These are phyloP conservation scores for Lagenaria siceraria DNA, from an alignment of 306 rosid genomes.

Conservation along the genomic window DNA sequence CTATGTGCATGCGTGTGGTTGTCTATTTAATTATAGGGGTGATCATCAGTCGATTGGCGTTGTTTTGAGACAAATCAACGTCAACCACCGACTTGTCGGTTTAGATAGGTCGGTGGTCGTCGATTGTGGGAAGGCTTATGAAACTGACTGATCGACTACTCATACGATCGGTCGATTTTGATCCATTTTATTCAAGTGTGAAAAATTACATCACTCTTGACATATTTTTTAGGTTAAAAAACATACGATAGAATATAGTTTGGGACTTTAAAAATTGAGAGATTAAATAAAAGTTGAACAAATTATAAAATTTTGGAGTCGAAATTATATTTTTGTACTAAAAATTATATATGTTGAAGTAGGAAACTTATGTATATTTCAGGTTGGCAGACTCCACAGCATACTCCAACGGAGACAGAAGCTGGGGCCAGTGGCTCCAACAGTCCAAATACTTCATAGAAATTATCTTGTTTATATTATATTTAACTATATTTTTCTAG, in stretches of 20 bases:
- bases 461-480: not conserved
- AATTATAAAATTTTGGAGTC: not conserved
- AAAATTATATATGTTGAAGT: not conserved
- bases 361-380: not conserved
- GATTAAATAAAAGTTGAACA: not conserved
- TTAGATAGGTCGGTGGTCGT: too few species aligned
- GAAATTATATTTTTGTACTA: not conserved
- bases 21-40: too few species aligned
- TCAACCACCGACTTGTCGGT: too few species aligned
- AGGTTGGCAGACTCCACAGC: conserved; percentile 4
- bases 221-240: not conserved
- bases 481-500: not conserved
- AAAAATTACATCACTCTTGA: not conserved
- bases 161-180: too few species aligned
- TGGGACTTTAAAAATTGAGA: not conserved
- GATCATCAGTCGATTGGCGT: too few species aligned
- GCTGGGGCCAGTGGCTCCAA: not conserved
- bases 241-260: not conserved
- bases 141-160: too few species aligned
- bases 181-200: not conserved
- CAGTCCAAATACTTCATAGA: not conserved
- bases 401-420: conserved; percentile 2
- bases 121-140: too few species aligned
- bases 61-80: too few species aligned
- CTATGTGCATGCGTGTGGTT: too few species aligned